phyloP scores from a whole-genome alignment of 352 stramenopile genomes.

The Globisporangium perplexum region DNA sequence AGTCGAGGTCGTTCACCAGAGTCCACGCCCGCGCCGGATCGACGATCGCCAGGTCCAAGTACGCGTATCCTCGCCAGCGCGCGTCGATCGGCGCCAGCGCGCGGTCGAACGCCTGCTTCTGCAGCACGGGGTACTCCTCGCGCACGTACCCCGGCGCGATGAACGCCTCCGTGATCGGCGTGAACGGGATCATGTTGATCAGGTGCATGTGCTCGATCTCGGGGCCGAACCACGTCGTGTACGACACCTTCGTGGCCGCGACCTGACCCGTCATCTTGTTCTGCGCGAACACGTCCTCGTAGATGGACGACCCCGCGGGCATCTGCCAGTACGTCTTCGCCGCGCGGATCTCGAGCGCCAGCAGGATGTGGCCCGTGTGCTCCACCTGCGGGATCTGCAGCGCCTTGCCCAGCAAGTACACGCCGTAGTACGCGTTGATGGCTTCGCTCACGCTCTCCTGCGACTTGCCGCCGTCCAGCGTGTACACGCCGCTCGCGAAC shows the following conservation, averaged over 20 bases:
- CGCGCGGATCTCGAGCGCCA: slow-evolving; percentile 92
- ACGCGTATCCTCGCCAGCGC: slow-evolving; percentile 81
- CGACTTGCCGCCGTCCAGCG: slow-evolving; percentile 92
- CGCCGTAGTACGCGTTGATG: slow-evolving; percentile 96
- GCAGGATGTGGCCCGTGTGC: slow-evolving; percentile 88
- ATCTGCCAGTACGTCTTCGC: slow-evolving; percentile 97
- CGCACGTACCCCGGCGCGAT: slow-evolving; percentile 57
- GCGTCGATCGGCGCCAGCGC: slow-evolving; percentile 55
- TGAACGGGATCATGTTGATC: slow-evolving; percentile 92
- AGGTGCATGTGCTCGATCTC: slow-evolving; percentile 84
- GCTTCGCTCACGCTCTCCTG: slow-evolving; percentile 97
- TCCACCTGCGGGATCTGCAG: slow-evolving; percentile 62
- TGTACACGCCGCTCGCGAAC: slow-evolving; percentile 94
- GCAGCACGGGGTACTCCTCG: slow-evolving; percentile 77
- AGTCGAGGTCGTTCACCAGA: slow-evolving; percentile 53
- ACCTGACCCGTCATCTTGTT: slow-evolving; percentile 87
- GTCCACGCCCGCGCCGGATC: slow-evolving; percentile 64
- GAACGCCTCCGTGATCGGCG: slow-evolving; percentile 76
- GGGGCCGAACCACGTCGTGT: slow-evolving; percentile 85
- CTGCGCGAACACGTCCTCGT: slow-evolving; percentile 60
- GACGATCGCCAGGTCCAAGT: slow-evolving; percentile 81
- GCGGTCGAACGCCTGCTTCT: slow-evolving; percentile 65
- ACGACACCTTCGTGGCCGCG: slow-evolving; percentile 71
- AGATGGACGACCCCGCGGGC: slow-evolving; percentile 44
- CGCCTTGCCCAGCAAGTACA: slow-evolving; percentile 89